Evolutionary conservation across 805 yeast genomes (phyloP).

Genomic region (Saccharomycopsis oosterbeekiorum): DNA sequence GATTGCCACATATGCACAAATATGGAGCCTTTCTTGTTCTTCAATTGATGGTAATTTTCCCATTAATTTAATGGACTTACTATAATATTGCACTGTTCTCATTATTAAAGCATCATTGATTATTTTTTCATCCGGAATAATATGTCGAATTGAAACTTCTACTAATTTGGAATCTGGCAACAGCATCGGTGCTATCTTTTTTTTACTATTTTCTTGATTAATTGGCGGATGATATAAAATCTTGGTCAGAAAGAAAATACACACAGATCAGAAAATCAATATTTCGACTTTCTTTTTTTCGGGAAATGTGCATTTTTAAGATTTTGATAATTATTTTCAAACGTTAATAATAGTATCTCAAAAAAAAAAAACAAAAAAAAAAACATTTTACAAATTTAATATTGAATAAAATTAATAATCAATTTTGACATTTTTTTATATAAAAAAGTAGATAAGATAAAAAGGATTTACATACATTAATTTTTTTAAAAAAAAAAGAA

Average conservation of each 20-base stretch:
- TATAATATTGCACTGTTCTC: conserved; percentile 4
- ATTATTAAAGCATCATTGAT: conserved; percentile 3
- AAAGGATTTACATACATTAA: neutral
- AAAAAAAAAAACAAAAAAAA: too few species aligned
- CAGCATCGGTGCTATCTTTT: neutral
- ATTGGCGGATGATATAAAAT: neutral
- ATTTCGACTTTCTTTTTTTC: too few species aligned
- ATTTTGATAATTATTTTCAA: too few species aligned
- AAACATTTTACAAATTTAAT: too few species aligned
- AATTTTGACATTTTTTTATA: neutral
- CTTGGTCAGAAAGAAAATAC: too few species aligned
- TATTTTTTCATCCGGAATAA: neutral
- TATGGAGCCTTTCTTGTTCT: conserved; percentile 57
- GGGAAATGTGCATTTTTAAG: too few species aligned
- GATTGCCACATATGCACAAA: conserved; percentile 55
- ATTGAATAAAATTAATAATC: too few species aligned
- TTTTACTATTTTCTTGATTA: neutral
- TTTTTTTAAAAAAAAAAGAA: neutral
- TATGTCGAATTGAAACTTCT: neutral
- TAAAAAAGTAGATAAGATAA: neutral
- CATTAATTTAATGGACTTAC: conserved; percentile 1
- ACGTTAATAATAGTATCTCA: too few species aligned
- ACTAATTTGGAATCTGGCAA: neutral
- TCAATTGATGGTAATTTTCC: conserved; percentile 35
- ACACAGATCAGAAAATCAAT: too few species aligned